A percentile compares a stretch with the other conserved stretches of the same genome.
These are phyloP conservation scores for Ceriops zippeliana DNA, from an alignment of 345 rosid species.

Conservation along the genomic window DNA sequence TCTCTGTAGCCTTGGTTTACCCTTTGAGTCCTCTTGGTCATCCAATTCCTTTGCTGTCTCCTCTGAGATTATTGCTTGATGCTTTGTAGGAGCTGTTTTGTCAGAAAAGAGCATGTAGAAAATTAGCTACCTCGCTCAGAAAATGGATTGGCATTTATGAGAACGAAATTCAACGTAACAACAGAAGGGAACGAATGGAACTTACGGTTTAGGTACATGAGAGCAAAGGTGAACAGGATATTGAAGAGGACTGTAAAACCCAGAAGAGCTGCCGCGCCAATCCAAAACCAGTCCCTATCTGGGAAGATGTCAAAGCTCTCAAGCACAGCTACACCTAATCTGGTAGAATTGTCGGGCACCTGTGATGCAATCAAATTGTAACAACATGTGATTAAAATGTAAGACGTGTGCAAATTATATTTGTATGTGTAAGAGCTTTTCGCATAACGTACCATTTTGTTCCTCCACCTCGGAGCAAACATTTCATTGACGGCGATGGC, in stretches of 20 bases:
- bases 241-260: conserved; percentile 72
- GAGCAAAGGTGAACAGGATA: conserved; percentile 63
- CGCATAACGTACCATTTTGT: conserved; percentile 38
- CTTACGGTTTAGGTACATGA: conserved; percentile 67
- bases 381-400: not conserved
- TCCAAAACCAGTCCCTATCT: conserved; percentile 78
- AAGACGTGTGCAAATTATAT: not conserved
- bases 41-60: conserved; percentile 40
- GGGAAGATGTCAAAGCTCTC: conserved; percentile 41
- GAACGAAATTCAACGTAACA: too few relatives aligned
- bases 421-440: not conserved
- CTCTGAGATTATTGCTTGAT: conserved; percentile 55
- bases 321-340: conserved; percentile 60
- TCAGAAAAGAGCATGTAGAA: not conserved
- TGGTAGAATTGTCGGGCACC: conserved; percentile 53
- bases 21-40: conserved; percentile 21
- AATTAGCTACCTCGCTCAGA: conserved; percentile 6
- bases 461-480: conserved; percentile 80
- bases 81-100: conserved; percentile 53
- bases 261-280: conserved; percentile 54
- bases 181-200: not conserved
- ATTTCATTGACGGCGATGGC: conserved; percentile 71
- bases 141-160: not conserved
- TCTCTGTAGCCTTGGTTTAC: conserved; percentile 23
- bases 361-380: conserved; percentile 20